These are phyloP conservation scores for Dryas alaskensis DNA, from an alignment of 306 rosid genomes.

Conservation along the genomic window DNA sequence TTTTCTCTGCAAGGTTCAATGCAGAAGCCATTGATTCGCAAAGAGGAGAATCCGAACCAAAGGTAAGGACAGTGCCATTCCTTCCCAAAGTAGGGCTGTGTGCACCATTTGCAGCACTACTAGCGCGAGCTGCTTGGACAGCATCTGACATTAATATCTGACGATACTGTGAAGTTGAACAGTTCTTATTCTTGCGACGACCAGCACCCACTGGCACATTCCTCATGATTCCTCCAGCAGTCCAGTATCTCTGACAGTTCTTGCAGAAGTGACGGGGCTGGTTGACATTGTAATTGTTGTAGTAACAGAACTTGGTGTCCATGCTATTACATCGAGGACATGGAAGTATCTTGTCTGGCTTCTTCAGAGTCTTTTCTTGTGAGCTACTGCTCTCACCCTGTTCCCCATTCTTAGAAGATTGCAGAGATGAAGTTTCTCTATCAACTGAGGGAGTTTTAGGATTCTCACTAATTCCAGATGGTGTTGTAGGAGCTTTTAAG, in stretches of 20 bases:
- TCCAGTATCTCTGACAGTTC: conserved; percentile 92
- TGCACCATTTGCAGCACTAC: conserved; percentile 37
- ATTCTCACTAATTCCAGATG: conserved; percentile 44
- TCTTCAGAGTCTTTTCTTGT: conserved; percentile 55
- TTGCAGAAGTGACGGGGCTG: conserved; percentile 95
- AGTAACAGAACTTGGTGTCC: conserved; percentile 90
- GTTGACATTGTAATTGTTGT: conserved; percentile 76
- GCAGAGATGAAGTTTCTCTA: conserved; percentile 39
- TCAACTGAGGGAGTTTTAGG: conserved; percentile 49
- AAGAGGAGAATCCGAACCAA: conserved; percentile 63
- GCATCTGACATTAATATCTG: conserved; percentile 49
- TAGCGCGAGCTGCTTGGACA: conserved; percentile 37
- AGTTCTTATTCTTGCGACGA: conserved; percentile 75
- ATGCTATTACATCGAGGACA: conserved; percentile 89
- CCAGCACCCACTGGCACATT: conserved; percentile 84
- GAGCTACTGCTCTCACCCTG: conserved; percentile 48
- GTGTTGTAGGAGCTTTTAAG: conserved; percentile 39
- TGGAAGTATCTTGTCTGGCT: conserved; percentile 69
- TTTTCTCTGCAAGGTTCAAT: conserved; percentile 47
- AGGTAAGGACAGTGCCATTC: conserved; percentile 48
- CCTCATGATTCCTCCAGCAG: conserved; percentile 87
- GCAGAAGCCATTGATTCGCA: conserved; percentile 61
- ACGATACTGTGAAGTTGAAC: conserved; percentile 40
- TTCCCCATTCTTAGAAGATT: conserved; percentile 46
- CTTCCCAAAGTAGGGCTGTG: conserved; percentile 39